Evolutionary conservation across 805 yeast species (phyloP).

Genomic region (Ogataea sp.): DNA sequence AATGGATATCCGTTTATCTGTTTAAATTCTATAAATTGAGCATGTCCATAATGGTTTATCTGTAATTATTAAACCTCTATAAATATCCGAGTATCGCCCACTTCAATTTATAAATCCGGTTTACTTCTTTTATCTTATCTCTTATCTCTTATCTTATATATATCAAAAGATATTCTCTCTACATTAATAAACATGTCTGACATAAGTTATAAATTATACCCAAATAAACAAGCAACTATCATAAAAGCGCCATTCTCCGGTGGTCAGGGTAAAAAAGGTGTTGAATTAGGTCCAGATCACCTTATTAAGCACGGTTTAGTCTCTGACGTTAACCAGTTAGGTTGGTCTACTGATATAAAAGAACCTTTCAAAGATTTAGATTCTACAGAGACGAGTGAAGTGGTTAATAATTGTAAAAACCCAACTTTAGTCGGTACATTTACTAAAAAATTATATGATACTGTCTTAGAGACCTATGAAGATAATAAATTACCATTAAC

Average conservation of each 20-base stretch:
- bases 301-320: conserved; percentile 66
- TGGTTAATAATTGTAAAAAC: conserved; percentile 52
- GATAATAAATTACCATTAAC: conserved; percentile 63
- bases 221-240: conserved; percentile 51
- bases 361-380: conserved; percentile 47
- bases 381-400: conserved; percentile 41
- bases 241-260: conserved; percentile 92
- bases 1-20: background rate
- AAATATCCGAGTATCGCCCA: background rate
- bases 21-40: too few species aligned
- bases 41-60: too few species aligned
- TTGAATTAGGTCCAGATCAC: conserved; percentile 87
- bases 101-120: too few species aligned
- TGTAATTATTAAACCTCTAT: too few species aligned
- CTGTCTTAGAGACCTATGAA: conserved; percentile 45
- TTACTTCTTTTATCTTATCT: too few species aligned
- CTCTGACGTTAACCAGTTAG: conserved; percentile 52
- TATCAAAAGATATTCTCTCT: too few species aligned
- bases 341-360: conserved; percentile 55
- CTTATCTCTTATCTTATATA: too few species aligned
- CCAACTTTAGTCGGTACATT: conserved; percentile 74
- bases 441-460: conserved; percentile 51
- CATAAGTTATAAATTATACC: conserved; percentile 45
- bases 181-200: background rate
- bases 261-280: conserved; percentile 92